Conservation (phyloP, 768 basidiomycete genomes). For the Naganishia vishniacii region DNA sequence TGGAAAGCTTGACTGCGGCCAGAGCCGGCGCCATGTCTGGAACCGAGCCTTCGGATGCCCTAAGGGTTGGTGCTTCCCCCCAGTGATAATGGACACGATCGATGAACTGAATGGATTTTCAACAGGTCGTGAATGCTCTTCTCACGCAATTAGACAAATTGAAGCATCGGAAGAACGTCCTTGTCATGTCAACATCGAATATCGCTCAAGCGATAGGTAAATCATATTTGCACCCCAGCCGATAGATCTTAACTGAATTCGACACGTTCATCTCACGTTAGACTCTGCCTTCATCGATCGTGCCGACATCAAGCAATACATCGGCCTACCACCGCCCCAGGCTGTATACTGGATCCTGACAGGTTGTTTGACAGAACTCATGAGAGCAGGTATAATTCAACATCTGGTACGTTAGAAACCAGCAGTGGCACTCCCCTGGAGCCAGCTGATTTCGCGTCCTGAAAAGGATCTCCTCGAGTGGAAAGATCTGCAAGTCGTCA, state of each 20-base stretch:
- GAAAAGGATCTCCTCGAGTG: slow-evolving; percentile 30
- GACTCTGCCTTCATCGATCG: slow-evolving; percentile 94
- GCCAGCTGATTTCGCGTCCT: neutral
- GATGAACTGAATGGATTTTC: too few relatives aligned
- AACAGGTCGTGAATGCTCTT: slow-evolving; percentile 96
- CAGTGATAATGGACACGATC: too few relatives aligned
- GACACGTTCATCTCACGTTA: slow-evolving; percentile 42
- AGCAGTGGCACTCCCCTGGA: too few relatives aligned
- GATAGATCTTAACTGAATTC: neutral
- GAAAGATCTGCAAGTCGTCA: slow-evolving; percentile 25
- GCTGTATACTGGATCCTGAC: slow-evolving; percentile 90
- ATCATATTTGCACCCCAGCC: neutral
- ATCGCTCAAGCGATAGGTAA: slow-evolving; percentile 86
- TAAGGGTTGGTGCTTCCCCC: slow-evolving; percentile 58
- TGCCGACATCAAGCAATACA: slow-evolving; percentile 91
- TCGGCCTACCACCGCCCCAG: slow-evolving; percentile 82
- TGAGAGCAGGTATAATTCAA: slow-evolving; percentile 65
- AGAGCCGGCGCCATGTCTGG: slow-evolving; percentile 90
- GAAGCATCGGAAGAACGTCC: slow-evolving; percentile 83
- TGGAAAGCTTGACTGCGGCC: slow-evolving; percentile 90
- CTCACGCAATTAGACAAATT: slow-evolving; percentile 95
- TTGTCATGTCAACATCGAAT: slow-evolving; percentile 95
- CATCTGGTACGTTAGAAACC: slow-evolving; percentile 59
- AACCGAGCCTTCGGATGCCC: slow-evolving; percentile 88
- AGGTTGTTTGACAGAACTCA: slow-evolving; percentile 73